Conservation (phyloP, 768 basidiomycete species). For the Lactarius sanguifluus region DNA sequence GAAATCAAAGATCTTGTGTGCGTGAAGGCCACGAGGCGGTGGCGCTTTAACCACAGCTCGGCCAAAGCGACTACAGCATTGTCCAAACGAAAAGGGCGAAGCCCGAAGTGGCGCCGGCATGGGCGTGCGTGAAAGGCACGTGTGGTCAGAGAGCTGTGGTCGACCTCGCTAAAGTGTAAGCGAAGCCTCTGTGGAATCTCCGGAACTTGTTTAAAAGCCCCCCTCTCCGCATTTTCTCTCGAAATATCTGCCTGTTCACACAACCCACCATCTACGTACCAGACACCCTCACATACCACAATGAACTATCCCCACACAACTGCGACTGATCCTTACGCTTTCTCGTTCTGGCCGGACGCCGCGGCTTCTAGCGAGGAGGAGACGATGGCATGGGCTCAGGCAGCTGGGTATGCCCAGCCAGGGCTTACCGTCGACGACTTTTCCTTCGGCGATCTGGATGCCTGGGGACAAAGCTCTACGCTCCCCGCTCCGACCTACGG, state of each 20-base stretch:
- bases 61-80: background rate
- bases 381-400: background rate
- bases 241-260: background rate
- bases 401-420: background rate
- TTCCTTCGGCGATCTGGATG: background rate
- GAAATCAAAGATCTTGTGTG: background rate
- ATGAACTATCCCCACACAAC: background rate
- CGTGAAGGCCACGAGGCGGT: background rate
- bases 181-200: background rate
- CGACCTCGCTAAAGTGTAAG: background rate
- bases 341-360: background rate
- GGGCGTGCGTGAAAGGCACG: background rate
- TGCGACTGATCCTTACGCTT: background rate
- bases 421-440: background rate
- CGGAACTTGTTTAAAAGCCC: background rate
- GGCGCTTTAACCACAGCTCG: background rate
- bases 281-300: background rate
- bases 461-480: background rate
- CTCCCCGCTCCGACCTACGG: too few relatives aligned
- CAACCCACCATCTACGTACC: background rate
- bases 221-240: background rate
- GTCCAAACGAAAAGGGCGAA: background rate
- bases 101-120: background rate
- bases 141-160: slow-evolving; percentile 6
- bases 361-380: background rate